Percentiles rank a stretch among this genome's conserved stretches.
Conservation (phyloP, 257 asterid genomes). For the Ligustrum vulgare region DNA sequence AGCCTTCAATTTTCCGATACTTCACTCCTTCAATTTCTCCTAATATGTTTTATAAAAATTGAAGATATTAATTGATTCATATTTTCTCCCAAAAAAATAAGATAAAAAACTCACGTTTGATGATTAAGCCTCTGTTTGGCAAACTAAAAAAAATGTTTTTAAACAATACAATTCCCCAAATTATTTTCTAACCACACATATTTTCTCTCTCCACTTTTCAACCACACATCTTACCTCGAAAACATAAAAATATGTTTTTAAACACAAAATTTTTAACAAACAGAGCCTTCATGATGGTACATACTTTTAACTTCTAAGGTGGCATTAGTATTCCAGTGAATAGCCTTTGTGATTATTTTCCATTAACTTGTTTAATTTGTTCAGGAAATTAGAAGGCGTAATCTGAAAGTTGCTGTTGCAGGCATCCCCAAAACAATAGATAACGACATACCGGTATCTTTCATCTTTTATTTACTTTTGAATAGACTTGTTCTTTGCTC, state of each 20-base stretch:
- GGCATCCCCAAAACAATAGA: conserved; percentile 97
- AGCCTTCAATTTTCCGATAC: conserved; percentile 7
- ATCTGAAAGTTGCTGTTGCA: conserved; percentile 77
- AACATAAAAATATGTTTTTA: no score
- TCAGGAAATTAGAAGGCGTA: conserved; percentile 87
- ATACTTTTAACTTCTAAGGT: conserved; percentile 7
- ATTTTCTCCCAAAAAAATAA: conserved; percentile 11
- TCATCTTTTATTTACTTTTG: conserved; percentile 23
- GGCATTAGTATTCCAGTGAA: conserved; percentile 8
- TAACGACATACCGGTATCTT: conserved; percentile 82
- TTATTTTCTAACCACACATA: no score
- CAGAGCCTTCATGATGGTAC: background rate
- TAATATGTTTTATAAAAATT: conserved; percentile 22
- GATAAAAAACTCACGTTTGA: background rate
- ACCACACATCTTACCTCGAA: no score
- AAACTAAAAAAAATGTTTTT: no score
- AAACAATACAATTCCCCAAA: no score
- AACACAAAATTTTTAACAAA: no score
- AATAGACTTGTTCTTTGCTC: background rate
- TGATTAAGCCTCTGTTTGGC: no score
- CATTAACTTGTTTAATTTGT: conserved; percentile 15
- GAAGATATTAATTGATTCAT: conserved; percentile 1
- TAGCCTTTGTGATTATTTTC: background rate
- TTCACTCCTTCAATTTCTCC: conserved; percentile 10
- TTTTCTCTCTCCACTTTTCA: no score